Evolutionary conservation across 331 rosid species (phyloP).

Genomic region (Malus hybrid): DNA sequence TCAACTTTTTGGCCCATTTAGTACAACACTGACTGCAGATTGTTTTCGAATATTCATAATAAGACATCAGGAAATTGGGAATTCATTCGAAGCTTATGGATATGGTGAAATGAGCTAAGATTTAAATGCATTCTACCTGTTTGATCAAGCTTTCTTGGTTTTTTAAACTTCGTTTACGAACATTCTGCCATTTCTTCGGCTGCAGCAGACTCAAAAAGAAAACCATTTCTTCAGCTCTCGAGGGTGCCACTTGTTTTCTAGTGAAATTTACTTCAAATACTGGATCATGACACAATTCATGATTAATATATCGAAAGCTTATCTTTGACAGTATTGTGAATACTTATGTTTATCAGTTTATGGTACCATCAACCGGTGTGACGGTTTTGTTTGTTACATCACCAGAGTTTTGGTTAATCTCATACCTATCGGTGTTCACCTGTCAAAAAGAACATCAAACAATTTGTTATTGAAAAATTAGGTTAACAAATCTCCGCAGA

Average conservation of each 20-base stretch:
- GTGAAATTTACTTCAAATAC: no score
- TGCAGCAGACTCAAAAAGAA: no score
- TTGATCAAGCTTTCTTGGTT: background rate
- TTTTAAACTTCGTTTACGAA: background rate
- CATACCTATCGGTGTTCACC: background rate
- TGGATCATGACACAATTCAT: no score
- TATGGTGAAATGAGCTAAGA: background rate
- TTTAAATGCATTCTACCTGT: background rate
- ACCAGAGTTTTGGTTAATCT: background rate
- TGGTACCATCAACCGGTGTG: background rate
- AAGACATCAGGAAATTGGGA: background rate
- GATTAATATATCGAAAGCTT: background rate
- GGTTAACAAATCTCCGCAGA: background rate
- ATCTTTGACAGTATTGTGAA: background rate
- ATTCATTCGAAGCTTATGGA: background rate
- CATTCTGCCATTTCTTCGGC: background rate
- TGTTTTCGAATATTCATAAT: background rate
- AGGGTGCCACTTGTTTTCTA: background rate
- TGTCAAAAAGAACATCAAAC: background rate
- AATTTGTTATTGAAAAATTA: background rate
- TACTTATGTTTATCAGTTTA: no score
- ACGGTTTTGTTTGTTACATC: background rate
- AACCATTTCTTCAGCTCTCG: background rate
- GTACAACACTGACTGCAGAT: background rate
- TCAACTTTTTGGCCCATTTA: background rate